phyloP scores from a whole-genome alignment of 2,329 filamentous ascomycete genomes.

The Fusarium udum region DNA sequence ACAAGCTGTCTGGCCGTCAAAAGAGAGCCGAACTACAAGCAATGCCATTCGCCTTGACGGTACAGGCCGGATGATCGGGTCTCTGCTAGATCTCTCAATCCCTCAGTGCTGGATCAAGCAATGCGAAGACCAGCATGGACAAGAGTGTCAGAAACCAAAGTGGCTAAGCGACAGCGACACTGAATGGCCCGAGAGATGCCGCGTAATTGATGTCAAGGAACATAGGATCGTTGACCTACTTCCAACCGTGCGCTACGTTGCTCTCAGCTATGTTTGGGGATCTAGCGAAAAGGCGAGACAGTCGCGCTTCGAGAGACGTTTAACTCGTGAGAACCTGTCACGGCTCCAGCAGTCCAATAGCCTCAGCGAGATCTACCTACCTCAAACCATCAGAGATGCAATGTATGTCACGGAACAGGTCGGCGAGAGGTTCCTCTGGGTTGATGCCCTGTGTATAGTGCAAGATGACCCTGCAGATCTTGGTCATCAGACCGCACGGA shows the following conservation, averaged over 20 bases:
- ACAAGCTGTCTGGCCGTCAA: background rate
- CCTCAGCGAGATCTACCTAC: background rate
- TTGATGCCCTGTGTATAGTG: constrained; percentile 29
- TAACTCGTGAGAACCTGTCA: background rate
- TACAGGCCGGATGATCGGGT: background rate
- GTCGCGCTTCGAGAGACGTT: background rate
- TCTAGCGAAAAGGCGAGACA: background rate
- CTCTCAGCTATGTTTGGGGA: constrained; percentile 31
- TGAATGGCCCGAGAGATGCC: background rate
- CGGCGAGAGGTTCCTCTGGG: constrained; percentile 19
- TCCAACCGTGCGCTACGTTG: constrained; percentile 10
- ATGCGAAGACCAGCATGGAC: constrained; percentile 13
- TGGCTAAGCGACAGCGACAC: constrained; percentile 7
- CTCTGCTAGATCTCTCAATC: background rate
- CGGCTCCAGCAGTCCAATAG: background rate
- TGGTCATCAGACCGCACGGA: background rate
- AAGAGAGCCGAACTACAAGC: background rate
- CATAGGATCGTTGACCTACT: background rate
- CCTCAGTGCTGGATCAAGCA: constrained; percentile 4
- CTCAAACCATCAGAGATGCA: constrained; percentile 17
- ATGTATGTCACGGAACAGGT: background rate
- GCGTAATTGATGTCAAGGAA: constrained; percentile 9
- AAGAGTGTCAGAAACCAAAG: background rate
- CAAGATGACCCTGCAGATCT: constrained; percentile 18
- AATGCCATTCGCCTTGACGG: rapidly evolving